phyloP scores from a whole-genome alignment of 495 filamentous ascomycete genomes.

The Penicillium verhagenii region DNA sequence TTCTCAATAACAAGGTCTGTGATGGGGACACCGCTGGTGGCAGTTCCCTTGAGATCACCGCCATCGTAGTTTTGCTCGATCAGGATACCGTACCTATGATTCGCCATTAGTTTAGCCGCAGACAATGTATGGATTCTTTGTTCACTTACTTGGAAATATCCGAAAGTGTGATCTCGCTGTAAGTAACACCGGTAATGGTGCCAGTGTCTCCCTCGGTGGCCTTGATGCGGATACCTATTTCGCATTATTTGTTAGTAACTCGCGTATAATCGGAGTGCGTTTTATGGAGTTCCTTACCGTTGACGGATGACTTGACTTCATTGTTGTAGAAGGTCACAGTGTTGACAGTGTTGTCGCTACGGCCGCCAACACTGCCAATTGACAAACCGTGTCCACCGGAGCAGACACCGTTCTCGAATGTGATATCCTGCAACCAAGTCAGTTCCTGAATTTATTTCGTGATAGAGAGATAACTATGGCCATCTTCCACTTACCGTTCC shows the following conservation, averaged over 20 bases:
- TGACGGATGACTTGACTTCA: conserved; percentile 47
- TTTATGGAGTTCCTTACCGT: conserved; percentile 31
- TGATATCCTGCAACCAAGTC: conserved; percentile 34
- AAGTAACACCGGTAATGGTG: conserved; percentile 23
- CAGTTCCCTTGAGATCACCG: conserved; percentile 51
- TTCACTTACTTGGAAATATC: conserved; percentile 19
- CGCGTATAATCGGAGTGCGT: neutral
- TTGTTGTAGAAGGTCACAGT: conserved; percentile 49
- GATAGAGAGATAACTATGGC: neutral
- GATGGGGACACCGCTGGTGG: conserved; percentile 56
- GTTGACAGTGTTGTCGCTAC: conserved; percentile 53
- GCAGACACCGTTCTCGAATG: conserved; percentile 46
- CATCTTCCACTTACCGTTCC: conserved; percentile 14
- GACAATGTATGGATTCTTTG: neutral
- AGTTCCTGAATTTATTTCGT: no score
- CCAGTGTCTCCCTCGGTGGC: conserved; percentile 24
- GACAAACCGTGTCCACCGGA: conserved; percentile 59
- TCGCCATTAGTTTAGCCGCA: neutral
- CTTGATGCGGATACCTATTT: conserved; percentile 30
- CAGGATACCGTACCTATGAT: conserved; percentile 54
- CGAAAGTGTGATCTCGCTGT: conserved; percentile 21
- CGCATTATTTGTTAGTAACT: neutral
- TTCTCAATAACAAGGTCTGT: conserved; percentile 6
- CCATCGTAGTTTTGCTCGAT: conserved; percentile 65
- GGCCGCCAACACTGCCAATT: conserved; percentile 63